Evolutionary conservation across 2,329 filamentous ascomycete species (phyloP), one percentile per base, ranked within the genome.

Genomic region (Apiospora koreana): DNA sequence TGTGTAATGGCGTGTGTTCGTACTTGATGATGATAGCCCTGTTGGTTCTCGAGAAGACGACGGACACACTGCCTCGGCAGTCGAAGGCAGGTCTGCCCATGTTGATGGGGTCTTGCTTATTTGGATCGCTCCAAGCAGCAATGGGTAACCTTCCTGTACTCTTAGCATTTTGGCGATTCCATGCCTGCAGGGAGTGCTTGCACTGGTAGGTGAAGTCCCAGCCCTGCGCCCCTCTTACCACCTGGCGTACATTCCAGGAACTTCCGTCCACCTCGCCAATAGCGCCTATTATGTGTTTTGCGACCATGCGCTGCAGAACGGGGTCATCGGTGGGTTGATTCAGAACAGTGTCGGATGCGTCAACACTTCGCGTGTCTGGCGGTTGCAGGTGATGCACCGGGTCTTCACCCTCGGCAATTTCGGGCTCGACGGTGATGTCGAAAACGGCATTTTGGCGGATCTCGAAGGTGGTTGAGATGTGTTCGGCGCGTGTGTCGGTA

Each of bases 31-130:
- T 81, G 48, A 90, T 84, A 10, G 81, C 78, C 42, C 84, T 83
- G 41, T 79, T 82, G 31, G 80, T 81, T 69, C 83, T 84, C 8
- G 83, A 82, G 72, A 90, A 89, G 0, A 81, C 76, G 58, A 90
- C 81, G 2, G 78, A 81, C 23, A 89, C 76, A 0, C 81, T 80
- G 23, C 88, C 88, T 46, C 86, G 83, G 71, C 88, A 90, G 74
- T 90, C 87, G 72, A 89, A 90, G 0, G 88, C 88, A 68, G 88
- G 88, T 18, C 88, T 86, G 38, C 79, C 79, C 46, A 84, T 74
- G 31, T 85, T 81, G 42, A 82, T 71, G 0, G 82, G 80, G 73
- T 89, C 85, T 9, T 83, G 79, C 23, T 80, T 79, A 14, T 84
- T 84, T 72, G 82, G 83, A 35, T 81, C 79, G 69, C 83, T 88